phyloP scores from a whole-genome alignment of 2,329 filamentous ascomycete species.

The Aspergillus sergii region DNA sequence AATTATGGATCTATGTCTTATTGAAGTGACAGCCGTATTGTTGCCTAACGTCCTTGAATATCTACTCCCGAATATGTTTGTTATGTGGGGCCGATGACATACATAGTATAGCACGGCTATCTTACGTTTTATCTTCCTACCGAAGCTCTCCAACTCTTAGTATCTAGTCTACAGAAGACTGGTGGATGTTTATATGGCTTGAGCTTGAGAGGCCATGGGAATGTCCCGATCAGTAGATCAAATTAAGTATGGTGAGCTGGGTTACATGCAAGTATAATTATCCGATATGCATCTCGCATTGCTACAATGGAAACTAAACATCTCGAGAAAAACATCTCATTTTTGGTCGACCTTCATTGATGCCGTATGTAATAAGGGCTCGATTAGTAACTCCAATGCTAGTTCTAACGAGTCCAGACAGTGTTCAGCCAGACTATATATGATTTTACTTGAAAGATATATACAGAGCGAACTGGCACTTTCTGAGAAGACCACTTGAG shows the following conservation, averaged over 20 bases:
- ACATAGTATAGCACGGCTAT: background rate
- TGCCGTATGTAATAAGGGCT: background rate
- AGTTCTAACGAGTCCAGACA: background rate
- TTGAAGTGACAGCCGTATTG: constrained; percentile 17
- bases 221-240: background rate
- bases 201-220: background rate
- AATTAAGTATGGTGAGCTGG: background rate
- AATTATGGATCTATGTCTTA: constrained; percentile 33
- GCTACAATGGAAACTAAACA: background rate
- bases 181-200: background rate
- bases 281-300: background rate
- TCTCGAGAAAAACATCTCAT: background rate
- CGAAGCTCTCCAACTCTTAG: background rate
- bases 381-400: background rate
- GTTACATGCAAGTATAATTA: background rate
- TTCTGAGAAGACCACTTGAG: background rate
- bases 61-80: constrained; percentile 6
- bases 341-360: background rate
- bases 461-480: background rate
- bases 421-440: background rate
- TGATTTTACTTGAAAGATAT: background rate
- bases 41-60: constrained; percentile 16
- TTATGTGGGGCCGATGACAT: background rate
- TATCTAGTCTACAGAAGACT: background rate
- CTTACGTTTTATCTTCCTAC: background rate